Conservation (phyloP, 140 eudicot genomes). For the Oenanthe javanica region DNA sequence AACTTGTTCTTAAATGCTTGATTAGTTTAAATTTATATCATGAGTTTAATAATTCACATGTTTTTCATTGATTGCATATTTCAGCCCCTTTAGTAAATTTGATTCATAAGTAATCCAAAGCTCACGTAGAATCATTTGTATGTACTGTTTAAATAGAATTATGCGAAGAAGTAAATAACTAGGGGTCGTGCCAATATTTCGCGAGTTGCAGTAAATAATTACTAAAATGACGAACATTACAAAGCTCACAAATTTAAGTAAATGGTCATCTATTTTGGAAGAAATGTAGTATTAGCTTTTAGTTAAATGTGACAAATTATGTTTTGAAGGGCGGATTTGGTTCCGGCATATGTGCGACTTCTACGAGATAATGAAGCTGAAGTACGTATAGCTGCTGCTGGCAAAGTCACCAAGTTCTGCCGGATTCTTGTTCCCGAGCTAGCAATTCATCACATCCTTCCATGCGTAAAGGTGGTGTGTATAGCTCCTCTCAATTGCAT, state of each 20-base stretch:
- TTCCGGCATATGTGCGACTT: constrained; percentile 96
- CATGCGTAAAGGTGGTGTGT: constrained; percentile 82
- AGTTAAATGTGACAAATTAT: constrained; percentile 13
- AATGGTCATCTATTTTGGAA: not conserved
- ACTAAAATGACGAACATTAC: not conserved
- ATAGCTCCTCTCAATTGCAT: constrained; percentile 9
- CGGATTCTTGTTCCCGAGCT: constrained; percentile 89
- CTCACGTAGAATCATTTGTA: not conserved
- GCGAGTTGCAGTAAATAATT: not conserved
- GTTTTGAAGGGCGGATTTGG: constrained; percentile 71
- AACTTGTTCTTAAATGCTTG: not conserved
- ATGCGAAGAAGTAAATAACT: not conserved
- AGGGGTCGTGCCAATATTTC: not conserved
- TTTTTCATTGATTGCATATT: not conserved
- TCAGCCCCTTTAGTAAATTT: not conserved
- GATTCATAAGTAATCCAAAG: not conserved
- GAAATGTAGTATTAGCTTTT: not conserved
- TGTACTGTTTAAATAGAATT: not conserved
- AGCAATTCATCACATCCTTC: constrained; percentile 95
- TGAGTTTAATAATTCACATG: not conserved
- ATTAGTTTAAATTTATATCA: not conserved
- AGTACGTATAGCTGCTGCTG: constrained; percentile 99
- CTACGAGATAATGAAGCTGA: constrained; percentile 99
- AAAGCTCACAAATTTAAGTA: not conserved
- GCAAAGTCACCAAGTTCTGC: constrained; percentile 91